These are phyloP conservation scores for Ramaria sp. DNA, from an alignment of 768 basidiomycete genomes.

Conservation along the genomic window DNA sequence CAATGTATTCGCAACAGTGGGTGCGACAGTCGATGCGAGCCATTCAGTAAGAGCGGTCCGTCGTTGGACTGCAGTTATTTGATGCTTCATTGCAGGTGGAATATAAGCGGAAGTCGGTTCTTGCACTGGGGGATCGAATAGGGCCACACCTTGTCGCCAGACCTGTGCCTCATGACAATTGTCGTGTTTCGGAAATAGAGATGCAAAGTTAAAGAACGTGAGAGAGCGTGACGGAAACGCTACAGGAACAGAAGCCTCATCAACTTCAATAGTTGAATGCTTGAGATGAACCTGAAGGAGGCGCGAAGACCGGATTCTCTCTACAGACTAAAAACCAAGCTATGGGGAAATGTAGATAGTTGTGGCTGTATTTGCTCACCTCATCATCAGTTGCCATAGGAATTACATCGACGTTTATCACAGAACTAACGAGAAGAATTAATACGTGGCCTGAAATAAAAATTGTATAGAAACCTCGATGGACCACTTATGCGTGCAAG, in stretches of 20 bases:
- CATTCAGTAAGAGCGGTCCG: constrained; percentile 76
- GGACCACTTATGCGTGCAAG: constrained; percentile 59
- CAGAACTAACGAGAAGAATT: constrained; percentile 7
- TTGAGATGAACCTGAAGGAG: constrained; percentile 70
- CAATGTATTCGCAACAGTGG: constrained; percentile 55
- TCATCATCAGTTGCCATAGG: constrained; percentile 16
- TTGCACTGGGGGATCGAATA: constrained; percentile 81
- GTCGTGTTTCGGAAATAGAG: constrained; percentile 63
- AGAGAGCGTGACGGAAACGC: constrained; percentile 54
- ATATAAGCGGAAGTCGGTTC: constrained; percentile 39
- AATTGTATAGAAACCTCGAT: neutral
- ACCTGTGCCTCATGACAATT: constrained; percentile 63
- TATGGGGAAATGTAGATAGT: neutral
- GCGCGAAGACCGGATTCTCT: constrained; percentile 34
- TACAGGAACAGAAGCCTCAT: constrained; percentile 61
- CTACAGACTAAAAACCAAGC: neutral
- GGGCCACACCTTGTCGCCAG: constrained; percentile 79
- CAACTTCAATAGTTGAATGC: constrained; percentile 58
- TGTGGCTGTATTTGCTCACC: constrained; percentile 6
- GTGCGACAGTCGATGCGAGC: constrained; percentile 65
- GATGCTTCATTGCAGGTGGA: constrained; percentile 51
- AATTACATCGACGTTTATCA: constrained; percentile 18
- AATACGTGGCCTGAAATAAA: neutral
- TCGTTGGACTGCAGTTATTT: constrained; percentile 53
- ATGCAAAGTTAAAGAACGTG: constrained; percentile 68